Conservation (phyloP, 1,139 yeast genomes). For the Ogataea hybrid region DNA sequence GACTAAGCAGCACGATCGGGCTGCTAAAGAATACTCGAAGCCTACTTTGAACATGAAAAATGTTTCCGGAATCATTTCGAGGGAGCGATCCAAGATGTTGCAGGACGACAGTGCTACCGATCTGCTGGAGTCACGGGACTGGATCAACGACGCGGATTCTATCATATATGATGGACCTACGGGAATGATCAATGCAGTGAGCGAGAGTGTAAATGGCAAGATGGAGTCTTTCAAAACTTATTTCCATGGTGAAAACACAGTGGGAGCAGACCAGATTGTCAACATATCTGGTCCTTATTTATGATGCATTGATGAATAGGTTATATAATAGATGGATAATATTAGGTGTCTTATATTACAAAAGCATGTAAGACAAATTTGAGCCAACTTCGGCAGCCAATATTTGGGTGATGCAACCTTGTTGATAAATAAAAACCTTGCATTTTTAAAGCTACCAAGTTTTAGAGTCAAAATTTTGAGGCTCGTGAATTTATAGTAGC, state of each 20-base stretch:
- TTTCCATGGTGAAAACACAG: conserved; percentile 9
- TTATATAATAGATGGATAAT: background rate
- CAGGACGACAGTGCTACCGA: conserved; percentile 13
- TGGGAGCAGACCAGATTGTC: background rate
- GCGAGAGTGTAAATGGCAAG: conserved; percentile 40
- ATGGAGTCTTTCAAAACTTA: conserved; percentile 23
- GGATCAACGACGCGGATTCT: conserved; percentile 58
- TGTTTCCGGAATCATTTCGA: conserved; percentile 13
- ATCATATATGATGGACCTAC: conserved; percentile 70
- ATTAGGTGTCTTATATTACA: background rate
- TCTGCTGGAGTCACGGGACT: conserved; percentile 28
- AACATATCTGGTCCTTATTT: background rate
- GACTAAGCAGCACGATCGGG: conserved; percentile 17
- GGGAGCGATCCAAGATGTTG: conserved; percentile 1
- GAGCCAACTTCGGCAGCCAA: too few species aligned
- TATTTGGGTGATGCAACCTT: too few species aligned
- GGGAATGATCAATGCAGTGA: conserved; percentile 61
- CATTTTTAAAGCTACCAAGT: too few species aligned
- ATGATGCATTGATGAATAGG: background rate
- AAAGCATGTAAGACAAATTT: too few species aligned
- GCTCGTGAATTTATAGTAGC: background rate
- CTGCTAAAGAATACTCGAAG: conserved; percentile 13
- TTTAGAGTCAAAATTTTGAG: too few species aligned
- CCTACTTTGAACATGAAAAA: conserved; percentile 14
- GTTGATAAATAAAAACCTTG: too few species aligned